A percentile compares a stretch with the other conserved stretches of the same genome.
Evolutionary conservation across 768 basidiomycete genomes (phyloP).

Genomic region (Trichaptum fuscoviolaceum): DNA sequence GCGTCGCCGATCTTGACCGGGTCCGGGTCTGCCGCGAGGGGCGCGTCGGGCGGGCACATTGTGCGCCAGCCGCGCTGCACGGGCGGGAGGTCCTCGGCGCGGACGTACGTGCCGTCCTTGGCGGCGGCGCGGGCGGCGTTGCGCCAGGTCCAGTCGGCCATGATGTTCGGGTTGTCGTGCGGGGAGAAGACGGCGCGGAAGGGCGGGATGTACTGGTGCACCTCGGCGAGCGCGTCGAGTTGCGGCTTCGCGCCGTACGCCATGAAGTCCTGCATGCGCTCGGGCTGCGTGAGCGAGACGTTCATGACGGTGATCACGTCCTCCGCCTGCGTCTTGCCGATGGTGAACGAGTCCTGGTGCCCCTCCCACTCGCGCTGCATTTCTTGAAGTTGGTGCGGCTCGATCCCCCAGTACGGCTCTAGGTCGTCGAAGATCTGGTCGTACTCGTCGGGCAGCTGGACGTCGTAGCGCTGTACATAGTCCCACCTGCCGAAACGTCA

Average conservation of each 20-base stretch:
- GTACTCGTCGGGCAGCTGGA: slow-evolving; percentile 42
- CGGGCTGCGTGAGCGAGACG: slow-evolving; percentile 12
- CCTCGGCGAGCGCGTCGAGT: slow-evolving; percentile 20
- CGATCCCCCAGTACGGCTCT: slow-evolving; percentile 32
- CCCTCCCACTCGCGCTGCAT: slow-evolving; percentile 21
- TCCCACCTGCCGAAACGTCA: slow-evolving; percentile 29
- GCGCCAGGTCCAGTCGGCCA: slow-evolving; percentile 22
- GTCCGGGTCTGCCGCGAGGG: slow-evolving; percentile 25
- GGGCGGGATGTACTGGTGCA: slow-evolving; percentile 26
- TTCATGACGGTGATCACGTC: slow-evolving; percentile 15
- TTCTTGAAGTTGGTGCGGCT: slow-evolving; percentile 22
- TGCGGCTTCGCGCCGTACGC: not conserved
- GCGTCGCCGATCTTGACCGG: slow-evolving; percentile 15
- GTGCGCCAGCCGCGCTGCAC: slow-evolving; percentile 22
- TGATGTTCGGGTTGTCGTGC: slow-evolving; percentile 24
- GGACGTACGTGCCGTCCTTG: slow-evolving; percentile 21
- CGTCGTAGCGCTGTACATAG: slow-evolving; percentile 32
- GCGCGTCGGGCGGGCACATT: slow-evolving; percentile 20
- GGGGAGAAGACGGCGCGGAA: slow-evolving; percentile 26
- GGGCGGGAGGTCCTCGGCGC: slow-evolving; percentile 28
- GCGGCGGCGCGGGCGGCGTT: slow-evolving; percentile 25
- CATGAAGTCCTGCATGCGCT: not conserved
- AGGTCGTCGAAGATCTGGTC: slow-evolving; percentile 38
- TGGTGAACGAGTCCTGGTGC: slow-evolving; percentile 13
- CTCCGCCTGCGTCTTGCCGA: slow-evolving; percentile 17